Conservation (phyloP, 768 basidiomycete genomes). For the Mycena rosella region DNA sequence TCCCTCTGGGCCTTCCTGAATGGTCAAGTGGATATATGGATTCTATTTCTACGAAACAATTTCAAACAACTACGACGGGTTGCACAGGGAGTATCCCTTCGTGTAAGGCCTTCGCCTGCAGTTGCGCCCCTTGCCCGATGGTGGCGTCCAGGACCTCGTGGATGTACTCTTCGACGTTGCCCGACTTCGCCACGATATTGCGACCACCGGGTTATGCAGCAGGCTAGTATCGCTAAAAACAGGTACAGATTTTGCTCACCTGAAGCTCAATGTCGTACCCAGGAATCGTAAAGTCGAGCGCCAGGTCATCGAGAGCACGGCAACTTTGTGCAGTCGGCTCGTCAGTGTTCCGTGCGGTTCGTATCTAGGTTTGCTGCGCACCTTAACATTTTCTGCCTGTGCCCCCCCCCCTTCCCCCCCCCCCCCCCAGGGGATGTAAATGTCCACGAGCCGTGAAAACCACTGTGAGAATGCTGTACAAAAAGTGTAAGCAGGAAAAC, state of each 20-base stretch:
- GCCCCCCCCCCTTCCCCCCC: no score
- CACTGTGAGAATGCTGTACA: slow-evolving; percentile 24
- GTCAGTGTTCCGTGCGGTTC: slow-evolving; percentile 7
- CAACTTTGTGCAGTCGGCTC: slow-evolving; percentile 57
- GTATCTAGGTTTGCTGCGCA: slow-evolving; percentile 41
- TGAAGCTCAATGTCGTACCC: slow-evolving; percentile 95
- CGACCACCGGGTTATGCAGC: slow-evolving; percentile 77
- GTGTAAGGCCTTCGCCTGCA: slow-evolving; percentile 91
- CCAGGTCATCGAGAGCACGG: slow-evolving; percentile 84
- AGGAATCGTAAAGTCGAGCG: slow-evolving; percentile 96
- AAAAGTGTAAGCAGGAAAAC: slow-evolving; percentile 31
- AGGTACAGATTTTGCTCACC: slow-evolving; percentile 58
- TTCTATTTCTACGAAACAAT: no score
- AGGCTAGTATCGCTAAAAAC: not conserved
- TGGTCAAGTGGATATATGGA: no score
- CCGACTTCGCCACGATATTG: slow-evolving; percentile 83
- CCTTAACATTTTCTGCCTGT: slow-evolving; percentile 66
- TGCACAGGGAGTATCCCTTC: no score
- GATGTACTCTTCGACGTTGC: slow-evolving; percentile 93
- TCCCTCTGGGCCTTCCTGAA: no score
- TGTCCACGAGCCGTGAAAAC: slow-evolving; percentile 79
- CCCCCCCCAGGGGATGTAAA: slow-evolving; percentile 68
- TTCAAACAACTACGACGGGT: no score
- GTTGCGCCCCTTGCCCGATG: slow-evolving; percentile 80
- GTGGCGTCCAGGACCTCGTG: slow-evolving; percentile 89